Percentiles rank a stretch among this genome's conserved stretches.
Conservation (phyloP, 2,329 filamentous ascomycete species). For the Neopestalotiopsis sp. region DNA sequence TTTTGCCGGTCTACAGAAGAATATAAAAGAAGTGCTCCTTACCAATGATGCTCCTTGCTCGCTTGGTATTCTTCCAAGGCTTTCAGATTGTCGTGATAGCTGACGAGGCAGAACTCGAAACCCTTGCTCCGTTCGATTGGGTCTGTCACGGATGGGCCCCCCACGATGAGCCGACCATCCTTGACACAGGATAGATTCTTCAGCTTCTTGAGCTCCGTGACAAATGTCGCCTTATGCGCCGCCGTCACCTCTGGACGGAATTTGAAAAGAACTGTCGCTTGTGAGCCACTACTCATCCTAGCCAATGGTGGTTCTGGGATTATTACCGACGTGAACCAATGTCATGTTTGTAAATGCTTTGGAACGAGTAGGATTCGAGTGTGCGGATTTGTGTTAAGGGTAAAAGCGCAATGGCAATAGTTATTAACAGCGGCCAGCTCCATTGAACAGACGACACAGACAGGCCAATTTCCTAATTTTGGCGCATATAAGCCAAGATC, state of each 20-base stretch:
- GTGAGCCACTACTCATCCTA: background rate
- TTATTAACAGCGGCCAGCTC: background rate
- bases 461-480: background rate
- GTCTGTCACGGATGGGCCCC: conserved; percentile 57
- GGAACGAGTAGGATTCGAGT: no score
- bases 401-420: background rate
- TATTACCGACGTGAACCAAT: background rate
- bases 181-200: conserved; percentile 54
- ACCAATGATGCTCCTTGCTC: conserved; percentile 57
- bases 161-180: conserved; percentile 53
- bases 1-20: background rate
- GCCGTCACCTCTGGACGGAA: conserved; percentile 48
- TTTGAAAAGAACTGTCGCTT: conserved; percentile 52
- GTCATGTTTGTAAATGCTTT: background rate
- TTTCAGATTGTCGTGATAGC: conserved; percentile 51
- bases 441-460: background rate
- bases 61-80: conserved; percentile 58
- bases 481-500: background rate
- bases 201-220: conserved; percentile 53
- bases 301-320: background rate
- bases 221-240: conserved; percentile 50
- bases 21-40: conserved; percentile 13
- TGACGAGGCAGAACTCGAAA: conserved; percentile 56
- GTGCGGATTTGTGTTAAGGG: no score
- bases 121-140: conserved; percentile 59